Base-by-base conservation (phyloP, 169 alveolate species). In the Theileria sp. region DNA sequence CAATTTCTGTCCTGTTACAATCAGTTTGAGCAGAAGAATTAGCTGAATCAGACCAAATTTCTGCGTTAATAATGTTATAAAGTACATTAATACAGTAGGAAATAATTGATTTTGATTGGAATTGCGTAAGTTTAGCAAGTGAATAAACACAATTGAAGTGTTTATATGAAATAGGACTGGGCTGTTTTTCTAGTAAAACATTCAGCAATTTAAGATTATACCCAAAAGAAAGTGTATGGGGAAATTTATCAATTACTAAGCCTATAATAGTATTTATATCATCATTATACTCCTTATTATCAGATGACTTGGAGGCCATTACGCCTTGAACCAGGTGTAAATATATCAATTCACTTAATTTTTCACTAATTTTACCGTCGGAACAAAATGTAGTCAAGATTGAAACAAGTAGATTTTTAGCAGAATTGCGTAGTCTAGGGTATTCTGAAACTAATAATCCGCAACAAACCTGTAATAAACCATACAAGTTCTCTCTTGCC, bases 81-180 rank as follows among this genome's bases (percentile, higher is more conserved):
- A 44, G 54, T 44, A 44, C 54, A 8, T 44, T 44, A 8, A 44
- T 8, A 44, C 19, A 10, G 54, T 44, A 44, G 54, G 54, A 44
- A 44, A 44, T 13, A 44, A 44, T 44, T 44, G 54, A 44, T 8
- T 44, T 44, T 44, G 54, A 44, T 2, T 44, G 54, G 54, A 44
- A 44, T 44, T 8, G 19, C 8, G 54, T 44, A 44, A 60, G n/a
- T 49, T 83, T 83, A 67, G 62, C 66, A 0, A 83, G 65, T 17
- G 82, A 36, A n/a, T 50, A 74, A 9, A 83, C 61, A 62, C 89
- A 76, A 71, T 73, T 80, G 23, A 83, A 49, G 62, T 83, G 81
- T 10, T 66, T 67, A 19, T 25, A 60, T 13, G 83, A 38, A 13
- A 80, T 79, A 17, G 76, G 10, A 5, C 61, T 72, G 15, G 89